Evolutionary conservation across 805 yeast genomes (phyloP), one percentile per base, ranked within the genome.

Genomic region (Candida succiphila): DNA sequence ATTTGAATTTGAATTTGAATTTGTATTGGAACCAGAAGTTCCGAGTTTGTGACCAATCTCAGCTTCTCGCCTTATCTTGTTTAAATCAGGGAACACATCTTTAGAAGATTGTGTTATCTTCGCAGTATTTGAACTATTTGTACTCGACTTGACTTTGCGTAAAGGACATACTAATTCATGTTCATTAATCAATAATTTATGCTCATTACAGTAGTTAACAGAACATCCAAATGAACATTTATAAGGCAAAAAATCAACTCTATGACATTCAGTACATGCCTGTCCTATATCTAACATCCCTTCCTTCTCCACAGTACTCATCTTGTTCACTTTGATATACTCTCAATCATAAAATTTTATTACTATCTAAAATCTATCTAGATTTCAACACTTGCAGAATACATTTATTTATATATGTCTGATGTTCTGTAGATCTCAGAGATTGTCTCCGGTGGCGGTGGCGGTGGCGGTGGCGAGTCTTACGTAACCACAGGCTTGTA

Each of bases 231-330:
- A 31, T 4, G 44, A 67, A 47, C 83, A 76, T 14, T 51, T 51
- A 46, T 64, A 75, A 14, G 83, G 83, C 20, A 76, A 54, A 41
- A 75, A 76, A 47, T 76, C 83, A 6, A 74, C 54, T 39, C 58
- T 61, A 30, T 64, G 56, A 47, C 83, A 76, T 14, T 63, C 54
- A 19, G 50, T 44, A 49, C 83, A 76, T 44, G 73, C 72, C 37
- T 65, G 52, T n/a, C 83, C 83, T 5, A 76, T 64, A 31, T 76
- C 69, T 51, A 76, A 55, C 40, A 75, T 51, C 7, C 56, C 46
- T 23, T 52, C 56, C 29, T 39, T 44, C 14, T 38, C 33, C 4
- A 27, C 15, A 9, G 35, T 30, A 16, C 42, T 37, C 15, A 44
- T 37, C 14, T 18, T n/a, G n/a, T n/a, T n/a, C n/a, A n/a, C n/a